A percentile compares a stretch with the other conserved stretches of the same genome.
phyloP scores from a whole-genome alignment of 2,329 filamentous ascomycete genomes.

The Hypoxylon sp. region DNA sequence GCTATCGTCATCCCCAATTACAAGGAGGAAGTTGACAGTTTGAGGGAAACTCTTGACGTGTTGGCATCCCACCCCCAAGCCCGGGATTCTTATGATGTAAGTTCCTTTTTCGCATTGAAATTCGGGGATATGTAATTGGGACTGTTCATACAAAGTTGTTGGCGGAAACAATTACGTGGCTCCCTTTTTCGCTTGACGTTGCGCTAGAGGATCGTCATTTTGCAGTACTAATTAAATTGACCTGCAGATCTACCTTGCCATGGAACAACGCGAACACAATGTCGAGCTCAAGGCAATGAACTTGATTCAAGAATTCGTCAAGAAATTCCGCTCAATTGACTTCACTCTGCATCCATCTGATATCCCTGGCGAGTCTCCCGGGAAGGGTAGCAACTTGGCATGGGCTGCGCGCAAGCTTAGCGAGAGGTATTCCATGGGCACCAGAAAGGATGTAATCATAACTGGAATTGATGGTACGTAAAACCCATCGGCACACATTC shows the following conservation, averaged over 20 bases:
- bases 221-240: conserved; percentile 33
- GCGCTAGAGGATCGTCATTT: conserved; percentile 15
- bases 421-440: conserved; percentile 68
- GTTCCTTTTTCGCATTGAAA: conserved; percentile 54
- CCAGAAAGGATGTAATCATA: conserved; percentile 74
- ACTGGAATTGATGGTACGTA: conserved; percentile 80
- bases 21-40: conserved; percentile 78
- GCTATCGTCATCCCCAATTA: conserved; percentile 81
- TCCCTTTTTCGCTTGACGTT: conserved; percentile 3
- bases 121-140: not conserved
- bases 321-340: conserved; percentile 76
- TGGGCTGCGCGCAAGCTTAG: conserved; percentile 79
- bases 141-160: not conserved
- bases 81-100: conserved; percentile 76
- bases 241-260: conserved; percentile 76
- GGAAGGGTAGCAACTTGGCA: conserved; percentile 81
- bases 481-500: conserved; percentile 8
- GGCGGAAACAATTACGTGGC: conserved; percentile 13
- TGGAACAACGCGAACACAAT: conserved; percentile 77
- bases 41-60: conserved; percentile 78
- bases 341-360: conserved; percentile 77
- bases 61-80: conserved; percentile 77
- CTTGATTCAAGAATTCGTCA: conserved; percentile 73
- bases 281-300: conserved; percentile 73
- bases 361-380: conserved; percentile 77